Percentiles rank a stretch among this genome's conserved stretches.
These are phyloP conservation scores for Raphanus sativus DNA, from an alignment of 345 rosid species.

Conservation along the genomic window DNA sequence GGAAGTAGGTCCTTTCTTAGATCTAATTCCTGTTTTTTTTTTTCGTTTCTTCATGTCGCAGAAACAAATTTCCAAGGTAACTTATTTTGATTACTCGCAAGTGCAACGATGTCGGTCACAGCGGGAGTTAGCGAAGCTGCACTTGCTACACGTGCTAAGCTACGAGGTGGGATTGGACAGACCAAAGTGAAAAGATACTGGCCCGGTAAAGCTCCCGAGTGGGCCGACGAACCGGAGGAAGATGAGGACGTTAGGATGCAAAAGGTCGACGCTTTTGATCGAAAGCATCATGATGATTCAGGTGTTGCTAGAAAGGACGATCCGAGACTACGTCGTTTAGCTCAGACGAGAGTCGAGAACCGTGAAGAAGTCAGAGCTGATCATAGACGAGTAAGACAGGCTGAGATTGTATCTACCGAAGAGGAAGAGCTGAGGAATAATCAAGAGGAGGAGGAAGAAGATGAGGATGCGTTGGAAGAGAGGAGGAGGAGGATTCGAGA, in stretches of 20 bases:
- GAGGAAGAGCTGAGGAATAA: constrained; percentile 55
- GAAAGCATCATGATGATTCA: constrained; percentile 39
- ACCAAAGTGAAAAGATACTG: constrained; percentile 75
- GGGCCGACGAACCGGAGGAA: constrained; percentile 69
- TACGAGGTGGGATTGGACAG: constrained; percentile 65
- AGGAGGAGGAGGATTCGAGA: constrained; percentile 60
- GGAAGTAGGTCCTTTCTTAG: too few relatives aligned
- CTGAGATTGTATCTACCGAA: constrained; percentile 61
- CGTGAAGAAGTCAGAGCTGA: constrained; percentile 73
- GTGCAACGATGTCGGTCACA: constrained; percentile 59
- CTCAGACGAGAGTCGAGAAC: constrained; percentile 56
- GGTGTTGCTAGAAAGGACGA: constrained; percentile 52
- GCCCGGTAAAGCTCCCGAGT: constrained; percentile 77
- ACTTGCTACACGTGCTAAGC: constrained; percentile 66
- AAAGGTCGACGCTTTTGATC: constrained; percentile 49
- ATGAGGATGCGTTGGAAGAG: constrained; percentile 62
- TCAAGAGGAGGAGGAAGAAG: constrained; percentile 58
- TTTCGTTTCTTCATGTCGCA: too few relatives aligned
- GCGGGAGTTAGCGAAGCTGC: constrained; percentile 68
- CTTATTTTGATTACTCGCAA: neutral
- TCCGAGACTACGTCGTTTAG: constrained; percentile 69
- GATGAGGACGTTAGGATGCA: constrained; percentile 62
- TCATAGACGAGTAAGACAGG: constrained; percentile 60
- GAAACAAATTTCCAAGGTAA: too few relatives aligned
- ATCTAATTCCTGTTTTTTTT: too few relatives aligned